Percentiles rank a stretch among this genome's conserved stretches.
These are phyloP conservation scores for Suillus spraguei DNA, from an alignment of 768 basidiomycete species.

Conservation along the genomic window DNA sequence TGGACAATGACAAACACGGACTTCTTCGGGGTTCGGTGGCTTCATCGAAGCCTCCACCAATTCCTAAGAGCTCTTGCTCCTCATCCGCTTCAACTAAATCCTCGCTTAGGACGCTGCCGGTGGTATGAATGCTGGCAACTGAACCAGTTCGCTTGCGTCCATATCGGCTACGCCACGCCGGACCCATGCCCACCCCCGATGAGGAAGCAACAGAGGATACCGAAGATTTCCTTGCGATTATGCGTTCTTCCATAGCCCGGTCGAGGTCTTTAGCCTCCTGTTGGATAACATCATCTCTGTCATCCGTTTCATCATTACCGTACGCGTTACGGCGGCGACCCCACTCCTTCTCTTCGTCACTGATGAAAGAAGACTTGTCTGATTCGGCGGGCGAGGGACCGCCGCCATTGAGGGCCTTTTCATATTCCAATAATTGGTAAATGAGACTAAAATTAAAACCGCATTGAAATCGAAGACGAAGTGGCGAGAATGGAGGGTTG, in stretches of 20 bases:
- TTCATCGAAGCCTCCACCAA: conserved; percentile 64
- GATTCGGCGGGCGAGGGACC: conserved; percentile 52
- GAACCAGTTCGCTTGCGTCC: conserved; percentile 75
- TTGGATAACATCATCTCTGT: conserved; percentile 59
- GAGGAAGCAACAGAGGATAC: conserved; percentile 60
- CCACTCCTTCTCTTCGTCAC: conserved; percentile 83
- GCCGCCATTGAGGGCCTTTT: conserved; percentile 65
- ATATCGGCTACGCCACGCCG: conserved; percentile 66
- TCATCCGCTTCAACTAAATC: conserved; percentile 84
- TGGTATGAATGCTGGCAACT: conserved; percentile 69
- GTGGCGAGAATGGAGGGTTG: conserved; percentile 30
- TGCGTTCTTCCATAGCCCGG: conserved; percentile 85
- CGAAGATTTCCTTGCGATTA: conserved; percentile 74
- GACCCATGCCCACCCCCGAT: conserved; percentile 63
- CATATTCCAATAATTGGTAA: conserved; percentile 92
- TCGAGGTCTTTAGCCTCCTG: conserved; percentile 83
- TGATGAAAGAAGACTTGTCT: conserved; percentile 53
- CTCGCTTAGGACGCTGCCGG: conserved; percentile 73
- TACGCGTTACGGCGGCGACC: conserved; percentile 63
- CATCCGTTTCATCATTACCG: conserved; percentile 44
- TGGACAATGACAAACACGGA: conserved; percentile 32
- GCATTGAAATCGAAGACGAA: conserved; percentile 24
- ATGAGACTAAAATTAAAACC: conserved; percentile 62
- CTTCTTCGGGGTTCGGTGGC: conserved; percentile 36
- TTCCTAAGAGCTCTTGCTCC: conserved; percentile 68